phyloP scores from a whole-genome alignment of 1,284 basidiomycete species.

The Irpex sp. region DNA sequence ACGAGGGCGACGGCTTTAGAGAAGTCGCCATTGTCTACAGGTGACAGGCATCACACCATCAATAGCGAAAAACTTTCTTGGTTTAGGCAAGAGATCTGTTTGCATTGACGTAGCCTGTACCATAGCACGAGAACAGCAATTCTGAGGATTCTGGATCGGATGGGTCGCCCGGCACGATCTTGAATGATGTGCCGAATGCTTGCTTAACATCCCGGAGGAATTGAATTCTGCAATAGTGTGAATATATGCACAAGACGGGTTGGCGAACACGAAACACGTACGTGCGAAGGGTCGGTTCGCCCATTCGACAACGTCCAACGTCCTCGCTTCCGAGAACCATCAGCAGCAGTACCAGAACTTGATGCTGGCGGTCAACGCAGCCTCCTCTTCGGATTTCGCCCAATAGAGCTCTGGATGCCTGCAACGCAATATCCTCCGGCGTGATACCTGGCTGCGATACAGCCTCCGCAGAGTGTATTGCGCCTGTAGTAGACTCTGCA shows the following conservation, averaged over 20 bases:
- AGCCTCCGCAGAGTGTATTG: slow-evolving; percentile 85
- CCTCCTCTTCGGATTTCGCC: slow-evolving; percentile 81
- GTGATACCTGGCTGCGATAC: slow-evolving; percentile 73
- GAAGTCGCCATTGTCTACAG: slow-evolving; percentile 49
- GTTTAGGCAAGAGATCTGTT: slow-evolving; percentile 66
- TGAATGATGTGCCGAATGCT: slow-evolving; percentile 71
- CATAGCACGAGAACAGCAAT: slow-evolving; percentile 75
- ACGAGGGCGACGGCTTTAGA: slow-evolving; percentile 41
- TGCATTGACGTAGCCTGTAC: slow-evolving; percentile 73
- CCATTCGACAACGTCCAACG: slow-evolving; percentile 86
- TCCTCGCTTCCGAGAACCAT: slow-evolving; percentile 97
- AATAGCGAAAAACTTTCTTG: background rate
- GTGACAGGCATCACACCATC: background rate
- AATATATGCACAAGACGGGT: background rate
- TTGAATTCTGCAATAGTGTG: slow-evolving; percentile 62
- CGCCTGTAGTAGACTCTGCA: slow-evolving; percentile 90
- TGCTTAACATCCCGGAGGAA: slow-evolving; percentile 82
- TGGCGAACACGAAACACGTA: slow-evolving; percentile 37
- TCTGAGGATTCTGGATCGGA: slow-evolving; percentile 47
- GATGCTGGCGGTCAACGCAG: slow-evolving; percentile 89
- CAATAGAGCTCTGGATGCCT: slow-evolving; percentile 77
- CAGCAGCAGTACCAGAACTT: slow-evolving; percentile 83
- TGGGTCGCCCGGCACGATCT: slow-evolving; percentile 44
- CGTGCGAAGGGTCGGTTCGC: slow-evolving; percentile 79
- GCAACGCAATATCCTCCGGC: slow-evolving; percentile 91